Evolutionary conservation across 495 filamentous ascomycete genomes (phyloP).

Genomic region (Xylaria scruposa): DNA sequence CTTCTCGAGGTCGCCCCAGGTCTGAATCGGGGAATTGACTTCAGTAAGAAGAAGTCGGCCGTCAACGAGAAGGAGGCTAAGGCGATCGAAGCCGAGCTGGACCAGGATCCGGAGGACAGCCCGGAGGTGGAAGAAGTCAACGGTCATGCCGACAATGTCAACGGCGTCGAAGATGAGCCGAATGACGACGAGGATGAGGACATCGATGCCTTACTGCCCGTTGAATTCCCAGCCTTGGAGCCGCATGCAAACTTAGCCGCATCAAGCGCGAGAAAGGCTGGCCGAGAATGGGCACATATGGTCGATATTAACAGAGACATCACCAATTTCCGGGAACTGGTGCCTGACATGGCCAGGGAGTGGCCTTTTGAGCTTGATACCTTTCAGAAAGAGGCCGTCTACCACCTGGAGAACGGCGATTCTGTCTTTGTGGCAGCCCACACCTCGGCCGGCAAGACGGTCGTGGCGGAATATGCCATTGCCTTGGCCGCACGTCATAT

Average conservation of each 20-base stretch:
- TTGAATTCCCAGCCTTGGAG: slow-evolving; percentile 92
- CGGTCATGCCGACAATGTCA: slow-evolving; percentile 45
- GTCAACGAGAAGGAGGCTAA: slow-evolving; percentile 62
- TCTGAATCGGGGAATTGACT: slow-evolving; percentile 77
- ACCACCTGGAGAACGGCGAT: slow-evolving; percentile 94
- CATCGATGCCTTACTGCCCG: slow-evolving; percentile 86
- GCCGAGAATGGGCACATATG: slow-evolving; percentile 96
- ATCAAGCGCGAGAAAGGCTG: slow-evolving; percentile 72
- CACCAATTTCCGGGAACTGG: slow-evolving; percentile 87
- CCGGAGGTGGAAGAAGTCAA: slow-evolving; percentile 52
- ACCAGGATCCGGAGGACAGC: slow-evolving; percentile 65
- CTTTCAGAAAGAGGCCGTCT: slow-evolving; percentile 98
- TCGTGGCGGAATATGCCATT: slow-evolving; percentile 98
- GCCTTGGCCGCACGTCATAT: slow-evolving; percentile 94
- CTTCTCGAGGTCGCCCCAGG: slow-evolving; percentile 85
- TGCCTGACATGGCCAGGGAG: slow-evolving; percentile 92
- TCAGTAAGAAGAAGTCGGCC: slow-evolving; percentile 67
- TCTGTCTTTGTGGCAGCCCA: slow-evolving; percentile 99
- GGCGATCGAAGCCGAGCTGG: slow-evolving; percentile 76
- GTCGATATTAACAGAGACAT: slow-evolving; percentile 93
- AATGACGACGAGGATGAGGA: slow-evolving; percentile 69
- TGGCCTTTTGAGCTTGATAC: slow-evolving; percentile 98
- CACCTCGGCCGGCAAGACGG: slow-evolving; percentile 97
- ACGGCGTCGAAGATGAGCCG: slow-evolving; percentile 47
- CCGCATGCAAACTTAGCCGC: slow-evolving; percentile 78